Percentiles rank a stretch among this genome's conserved stretches.
These are phyloP conservation scores for Candida khao-thaluensis DNA, from an alignment of 805 yeast genomes.

Conservation along the genomic window DNA sequence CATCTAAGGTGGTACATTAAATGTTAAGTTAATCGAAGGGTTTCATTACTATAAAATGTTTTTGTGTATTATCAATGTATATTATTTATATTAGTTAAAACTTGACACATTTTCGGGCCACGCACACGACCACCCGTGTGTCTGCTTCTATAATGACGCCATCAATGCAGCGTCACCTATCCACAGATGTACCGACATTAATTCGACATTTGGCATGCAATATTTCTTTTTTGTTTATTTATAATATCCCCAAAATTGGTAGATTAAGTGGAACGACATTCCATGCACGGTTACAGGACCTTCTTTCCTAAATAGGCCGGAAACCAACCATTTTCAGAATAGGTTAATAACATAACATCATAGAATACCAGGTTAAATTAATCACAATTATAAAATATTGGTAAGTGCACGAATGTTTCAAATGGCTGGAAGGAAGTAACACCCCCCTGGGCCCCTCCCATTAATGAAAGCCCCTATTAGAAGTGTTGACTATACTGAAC, in stretches of 20 bases:
- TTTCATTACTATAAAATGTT: conserved; percentile 3
- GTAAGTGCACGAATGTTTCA: neutral
- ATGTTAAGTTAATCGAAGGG: conserved; percentile 1
- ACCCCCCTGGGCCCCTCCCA: too few relatives aligned
- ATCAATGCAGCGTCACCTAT: too few relatives aligned
- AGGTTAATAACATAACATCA: neutral
- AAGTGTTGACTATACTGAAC: too few relatives aligned
- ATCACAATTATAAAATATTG: conserved; percentile 1
- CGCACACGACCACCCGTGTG: too few relatives aligned
- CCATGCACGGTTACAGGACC: conserved; percentile 1
- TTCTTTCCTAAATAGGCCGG: conserved; percentile 4
- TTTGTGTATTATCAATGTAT: conserved; percentile 3
- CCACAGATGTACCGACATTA: too few relatives aligned
- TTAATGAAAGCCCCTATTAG: too few relatives aligned
- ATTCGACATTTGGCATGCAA: too few relatives aligned
- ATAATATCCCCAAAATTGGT: conserved; percentile 1
- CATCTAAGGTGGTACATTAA: neutral
- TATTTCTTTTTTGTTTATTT: too few relatives aligned
- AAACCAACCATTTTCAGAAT: conserved; percentile 5
- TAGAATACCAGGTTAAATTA: neutral
- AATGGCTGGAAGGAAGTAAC: too few relatives aligned
- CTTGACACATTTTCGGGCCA: neutral
- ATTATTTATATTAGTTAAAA: neutral
- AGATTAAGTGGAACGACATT: conserved; percentile 2
- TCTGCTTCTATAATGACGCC: too few relatives aligned